Evolutionary conservation across 345 rosid genomes (phyloP).

Genomic region (Diplotaxis tenuifolia): DNA sequence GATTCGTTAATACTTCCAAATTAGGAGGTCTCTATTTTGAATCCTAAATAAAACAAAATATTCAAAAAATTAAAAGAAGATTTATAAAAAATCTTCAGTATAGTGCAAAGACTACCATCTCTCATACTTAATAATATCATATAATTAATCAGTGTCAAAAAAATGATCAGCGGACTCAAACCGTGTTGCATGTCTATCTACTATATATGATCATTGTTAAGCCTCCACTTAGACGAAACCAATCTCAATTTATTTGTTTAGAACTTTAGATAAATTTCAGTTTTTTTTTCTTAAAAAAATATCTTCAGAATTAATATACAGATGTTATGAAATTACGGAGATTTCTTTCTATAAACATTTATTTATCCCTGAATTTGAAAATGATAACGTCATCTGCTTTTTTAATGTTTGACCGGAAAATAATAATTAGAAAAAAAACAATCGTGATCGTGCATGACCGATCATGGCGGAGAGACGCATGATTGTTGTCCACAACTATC

Average conservation of each 20-base stretch:
- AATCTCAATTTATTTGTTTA: background rate
- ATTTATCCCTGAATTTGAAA: background rate
- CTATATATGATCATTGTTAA: too few relatives aligned
- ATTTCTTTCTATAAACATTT: constrained; percentile 16
- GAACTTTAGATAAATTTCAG: background rate
- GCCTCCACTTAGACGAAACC: too few relatives aligned
- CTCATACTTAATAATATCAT: too few relatives aligned
- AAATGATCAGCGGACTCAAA: too few relatives aligned
- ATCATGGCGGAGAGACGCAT: constrained; percentile 38
- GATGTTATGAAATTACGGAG: background rate
- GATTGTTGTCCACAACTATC: constrained; percentile 47
- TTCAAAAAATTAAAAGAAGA: too few relatives aligned
- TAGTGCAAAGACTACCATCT: too few relatives aligned
- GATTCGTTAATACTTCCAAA: too few relatives aligned
- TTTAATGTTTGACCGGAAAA: background rate
- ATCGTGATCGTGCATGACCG: constrained; percentile 29
- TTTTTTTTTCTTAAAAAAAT: background rate
- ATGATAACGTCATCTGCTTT: background rate
- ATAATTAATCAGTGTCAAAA: too few relatives aligned
- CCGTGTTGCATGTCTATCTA: too few relatives aligned
- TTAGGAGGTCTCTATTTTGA: too few relatives aligned
- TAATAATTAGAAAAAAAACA: background rate
- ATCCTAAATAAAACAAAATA: too few relatives aligned
- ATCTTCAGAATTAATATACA: background rate
- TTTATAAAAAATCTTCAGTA: too few relatives aligned